Evolutionary conservation across 2,329 filamentous ascomycete species (phyloP), one percentile per base, ranked within the genome.

Genomic region (Aspergillus uvarum): DNA sequence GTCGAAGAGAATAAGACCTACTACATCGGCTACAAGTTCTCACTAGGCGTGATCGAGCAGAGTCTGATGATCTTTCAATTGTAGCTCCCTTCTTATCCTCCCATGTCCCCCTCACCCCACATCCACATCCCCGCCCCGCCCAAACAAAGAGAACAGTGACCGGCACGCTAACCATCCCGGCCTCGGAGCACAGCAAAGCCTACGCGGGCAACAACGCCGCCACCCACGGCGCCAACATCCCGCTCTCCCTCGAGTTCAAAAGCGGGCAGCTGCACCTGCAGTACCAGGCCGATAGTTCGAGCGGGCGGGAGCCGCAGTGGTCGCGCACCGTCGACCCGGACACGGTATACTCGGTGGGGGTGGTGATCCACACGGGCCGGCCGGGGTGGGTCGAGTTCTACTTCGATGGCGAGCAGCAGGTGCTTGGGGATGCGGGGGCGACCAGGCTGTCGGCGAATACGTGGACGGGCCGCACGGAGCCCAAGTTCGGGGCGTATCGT

Each of bases 401-500:
- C 50, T 63, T 55, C 24, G 44, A 63, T 35, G 59, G 61, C n/a
- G 53, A 63, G 32, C 42, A 54, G 44, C 61, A 61, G 56, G 54
- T 38, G 10, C 58, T 60, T 35, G 58, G 44, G 2, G 10, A 21
- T 19, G 14, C 12, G 47, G 60, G 54, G 14, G 48, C 26, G 16
- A 56, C 58, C 6, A 54, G 54, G 11, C 21, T 61, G 38, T 11
- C 44, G 2, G 61, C 61, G 10, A 59, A 55, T 22, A 63, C 61
- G 16, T 61, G 58, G 31, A 53, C 56, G 3, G 63, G 63, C 4
- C 59, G 58, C 8, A 44, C 57, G n/a, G 61, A 63, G 32, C 63
- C 63, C 14, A 65, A 65, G 53, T 63, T 65, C 42, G 63, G 63
- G n/a, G 61, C 57, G 8, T 65, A 62, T 44, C 61, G 61, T n/a